Evolutionary conservation across 2,329 filamentous ascomycete species (phyloP).

Genomic region (Diaporthe ampelina): DNA sequence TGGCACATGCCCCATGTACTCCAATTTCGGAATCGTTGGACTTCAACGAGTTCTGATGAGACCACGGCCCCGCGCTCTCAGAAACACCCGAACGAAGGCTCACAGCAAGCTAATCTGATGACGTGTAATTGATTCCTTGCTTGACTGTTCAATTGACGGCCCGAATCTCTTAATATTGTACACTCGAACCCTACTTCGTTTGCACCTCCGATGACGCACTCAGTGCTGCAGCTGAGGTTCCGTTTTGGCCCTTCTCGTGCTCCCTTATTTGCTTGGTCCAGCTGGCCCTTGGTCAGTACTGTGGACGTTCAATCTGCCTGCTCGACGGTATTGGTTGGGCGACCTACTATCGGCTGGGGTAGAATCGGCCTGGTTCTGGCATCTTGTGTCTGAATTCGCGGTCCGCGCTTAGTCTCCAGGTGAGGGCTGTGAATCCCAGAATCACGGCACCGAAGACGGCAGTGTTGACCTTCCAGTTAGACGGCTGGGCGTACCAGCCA

Average conservation of each 20-base stretch:
- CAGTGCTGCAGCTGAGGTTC: conserved; percentile 42
- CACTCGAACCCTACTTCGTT: conserved; percentile 21
- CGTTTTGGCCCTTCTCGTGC: conserved; percentile 54
- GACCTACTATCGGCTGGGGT: conserved; percentile 86
- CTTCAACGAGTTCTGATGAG: background rate
- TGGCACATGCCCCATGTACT: background rate
- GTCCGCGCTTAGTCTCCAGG: conserved; percentile 81
- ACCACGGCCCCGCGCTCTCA: background rate
- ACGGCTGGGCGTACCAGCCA: conserved; percentile 96
- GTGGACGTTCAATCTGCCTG: background rate
- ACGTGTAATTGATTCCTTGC: background rate
- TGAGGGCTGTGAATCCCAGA: conserved; percentile 72
- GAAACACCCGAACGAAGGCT: background rate
- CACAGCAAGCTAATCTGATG: background rate
- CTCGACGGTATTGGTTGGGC: no score
- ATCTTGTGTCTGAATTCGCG: conserved; percentile 81
- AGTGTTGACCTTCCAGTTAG: conserved; percentile 96
- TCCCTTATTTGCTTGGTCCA: conserved; percentile 62
- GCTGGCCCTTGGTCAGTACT: conserved; percentile 46
- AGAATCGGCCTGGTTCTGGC: conserved; percentile 84
- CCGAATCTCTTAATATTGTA: background rate
- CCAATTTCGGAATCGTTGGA: background rate
- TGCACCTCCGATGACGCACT: conserved; percentile 33
- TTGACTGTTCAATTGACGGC: background rate
- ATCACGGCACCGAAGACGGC: conserved; percentile 56